phyloP scores from a whole-genome alignment of 2,329 filamentous ascomycete species.

The Rugonectria rugulosa region DNA sequence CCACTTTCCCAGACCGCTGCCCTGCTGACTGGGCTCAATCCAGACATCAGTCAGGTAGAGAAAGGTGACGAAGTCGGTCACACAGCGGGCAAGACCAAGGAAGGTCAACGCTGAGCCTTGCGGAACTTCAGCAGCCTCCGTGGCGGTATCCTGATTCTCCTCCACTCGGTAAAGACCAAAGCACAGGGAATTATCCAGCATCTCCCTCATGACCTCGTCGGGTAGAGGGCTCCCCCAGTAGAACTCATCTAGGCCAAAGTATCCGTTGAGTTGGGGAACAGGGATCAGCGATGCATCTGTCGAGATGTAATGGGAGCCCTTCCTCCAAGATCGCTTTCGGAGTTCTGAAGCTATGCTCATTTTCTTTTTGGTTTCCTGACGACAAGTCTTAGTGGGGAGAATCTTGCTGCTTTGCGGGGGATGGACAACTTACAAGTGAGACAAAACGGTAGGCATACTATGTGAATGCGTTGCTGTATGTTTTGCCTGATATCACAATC shows the following conservation, averaged over 20 bases:
- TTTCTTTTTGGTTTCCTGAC: background rate
- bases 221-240: constrained; percentile 62
- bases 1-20: constrained; percentile 67
- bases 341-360: constrained; percentile 17
- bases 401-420: no score
- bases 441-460: no score
- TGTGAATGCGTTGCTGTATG: background rate
- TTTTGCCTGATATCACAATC: background rate
- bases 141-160: background rate
- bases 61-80: constrained; percentile 72
- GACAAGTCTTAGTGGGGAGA: no score
- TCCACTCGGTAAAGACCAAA: constrained; percentile 58
- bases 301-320: constrained; percentile 14
- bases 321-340: constrained; percentile 8
- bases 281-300: constrained; percentile 16
- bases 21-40: constrained; percentile 61
- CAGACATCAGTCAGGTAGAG: constrained; percentile 71
- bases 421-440: no score
- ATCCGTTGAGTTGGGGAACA: constrained; percentile 52
- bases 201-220: constrained; percentile 50
- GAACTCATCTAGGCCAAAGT: constrained; percentile 57
- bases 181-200: constrained; percentile 61
- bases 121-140: background rate
- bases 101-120: constrained; percentile 20
- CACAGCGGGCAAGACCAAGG: constrained; percentile 52